Evolutionary conservation across 2,329 filamentous ascomycete genomes (phyloP), one percentile per base, ranked within the genome.

Genomic region (Nothophoma quercina): DNA sequence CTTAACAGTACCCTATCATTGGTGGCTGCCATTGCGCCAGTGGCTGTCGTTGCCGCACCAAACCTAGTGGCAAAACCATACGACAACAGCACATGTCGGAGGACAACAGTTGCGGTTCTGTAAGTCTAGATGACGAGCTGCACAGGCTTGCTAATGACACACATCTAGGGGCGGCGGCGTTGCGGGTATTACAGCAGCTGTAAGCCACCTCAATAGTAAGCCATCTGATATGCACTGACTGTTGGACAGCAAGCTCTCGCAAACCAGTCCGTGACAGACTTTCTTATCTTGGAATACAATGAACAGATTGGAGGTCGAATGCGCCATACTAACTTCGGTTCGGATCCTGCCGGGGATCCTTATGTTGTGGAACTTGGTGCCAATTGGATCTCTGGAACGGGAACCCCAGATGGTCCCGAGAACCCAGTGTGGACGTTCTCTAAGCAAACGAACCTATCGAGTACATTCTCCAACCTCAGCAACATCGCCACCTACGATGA

Each of bases 211-310:
- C 7, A 16, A 16, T 12, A 10, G 30, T 15, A 9, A 29, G 21
- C 10, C 41, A n/a, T 30, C 7, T 13, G 12, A n/a, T 21, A 7
- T 10, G 7, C 19, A 7, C 38, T 45, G 19, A 51, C 3, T 26
- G 21, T 4, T 26, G 21, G 1, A 30, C 53, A 80, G 78, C 85
- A 89, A 78, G 79, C 85, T 3, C 69, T 89, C 5, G 71, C 78
- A 4, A 87, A 89, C 46, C 79, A 80, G 2, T 87, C 85, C 0
- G 74, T 89, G 5, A 73, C 78, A 0, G 85, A 89, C 53, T 89
- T 89, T 52, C 45, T 89, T 7, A 85, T 89, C 38, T 69, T 89
- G 2, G 87, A 89, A 55, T 84, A 85, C 54, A 85, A 85, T 10
- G 76, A 81, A 52, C 78, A 81, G 10, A 81, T 89, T 51, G 87